These are phyloP conservation scores for Trichoderma hamatum DNA, from an alignment of 2,329 filamentous ascomycete genomes.

Conservation along the genomic window DNA sequence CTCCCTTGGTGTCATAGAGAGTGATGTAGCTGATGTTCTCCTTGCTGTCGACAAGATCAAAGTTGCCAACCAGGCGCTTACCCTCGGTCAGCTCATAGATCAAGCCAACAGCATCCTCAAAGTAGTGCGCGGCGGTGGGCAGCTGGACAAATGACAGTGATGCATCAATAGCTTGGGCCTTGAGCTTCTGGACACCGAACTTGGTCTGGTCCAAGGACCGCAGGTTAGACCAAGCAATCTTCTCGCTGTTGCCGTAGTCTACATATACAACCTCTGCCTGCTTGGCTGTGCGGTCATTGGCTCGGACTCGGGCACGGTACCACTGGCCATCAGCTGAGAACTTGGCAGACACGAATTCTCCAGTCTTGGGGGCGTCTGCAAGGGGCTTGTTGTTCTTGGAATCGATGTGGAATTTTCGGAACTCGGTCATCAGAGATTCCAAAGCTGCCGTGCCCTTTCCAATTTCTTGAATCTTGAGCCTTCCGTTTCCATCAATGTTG, in stretches of 20 bases:
- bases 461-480: slow-evolving; percentile 88
- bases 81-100: slow-evolving; percentile 75
- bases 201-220: slow-evolving; percentile 78
- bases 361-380: slow-evolving; percentile 78
- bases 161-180: slow-evolving; percentile 84
- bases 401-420: slow-evolving; percentile 88
- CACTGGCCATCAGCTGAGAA: slow-evolving; percentile 89
- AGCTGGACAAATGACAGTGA: slow-evolving; percentile 88
- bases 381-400: slow-evolving; percentile 77
- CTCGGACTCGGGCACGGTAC: slow-evolving; percentile 89
- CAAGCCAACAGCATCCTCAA: slow-evolving; percentile 75
- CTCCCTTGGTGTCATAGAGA: slow-evolving; percentile 75
- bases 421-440: slow-evolving; percentile 85
- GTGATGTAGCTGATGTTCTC: slow-evolving; percentile 86
- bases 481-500: slow-evolving; percentile 79
- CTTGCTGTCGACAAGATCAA: slow-evolving; percentile 78
- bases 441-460: slow-evolving; percentile 83
- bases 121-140: slow-evolving; percentile 79
- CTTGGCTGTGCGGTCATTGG: slow-evolving; percentile 90
- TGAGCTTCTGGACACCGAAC: slow-evolving; percentile 81
- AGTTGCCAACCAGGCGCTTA: slow-evolving; percentile 82
- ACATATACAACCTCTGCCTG: slow-evolving; percentile 90
- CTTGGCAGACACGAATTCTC: slow-evolving; percentile 87
- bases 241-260: slow-evolving; percentile 95
- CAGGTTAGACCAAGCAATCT: slow-evolving; percentile 80